These are phyloP conservation scores for Tilletia walkeri DNA, from an alignment of 1,284 basidiomycete genomes.

Conservation along the genomic window DNA sequence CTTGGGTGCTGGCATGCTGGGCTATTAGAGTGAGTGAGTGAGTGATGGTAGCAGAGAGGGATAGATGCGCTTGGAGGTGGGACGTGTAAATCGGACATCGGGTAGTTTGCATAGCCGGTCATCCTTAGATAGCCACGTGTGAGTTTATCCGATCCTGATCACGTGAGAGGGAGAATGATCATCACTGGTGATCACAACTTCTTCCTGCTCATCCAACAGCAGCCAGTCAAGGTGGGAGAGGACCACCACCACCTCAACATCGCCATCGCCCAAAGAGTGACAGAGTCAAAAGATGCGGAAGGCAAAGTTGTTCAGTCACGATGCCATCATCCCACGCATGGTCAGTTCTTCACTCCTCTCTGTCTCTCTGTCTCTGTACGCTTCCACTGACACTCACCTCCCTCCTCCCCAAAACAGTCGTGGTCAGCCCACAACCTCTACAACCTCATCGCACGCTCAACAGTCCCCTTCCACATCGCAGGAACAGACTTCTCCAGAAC, in stretches of 20 bases:
- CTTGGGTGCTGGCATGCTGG: background rate
- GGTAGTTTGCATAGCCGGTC: too few species aligned
- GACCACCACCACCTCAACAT: background rate
- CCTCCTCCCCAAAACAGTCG: constrained; percentile 24
- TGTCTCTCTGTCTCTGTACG: background rate
- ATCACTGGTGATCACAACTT: too few species aligned
- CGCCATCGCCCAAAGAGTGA: background rate
- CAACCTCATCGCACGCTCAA: constrained; percentile 65
- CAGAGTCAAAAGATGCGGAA: constrained; percentile 47
- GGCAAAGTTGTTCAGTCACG: constrained; percentile 46
- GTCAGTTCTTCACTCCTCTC: constrained; percentile 30
- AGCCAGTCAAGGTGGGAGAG: too few species aligned
- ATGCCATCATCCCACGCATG: constrained; percentile 49
- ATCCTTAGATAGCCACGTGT: too few species aligned
- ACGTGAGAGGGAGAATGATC: too few species aligned
- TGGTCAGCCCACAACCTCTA: constrained; percentile 78
- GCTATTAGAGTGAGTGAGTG: too few species aligned
- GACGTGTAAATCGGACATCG: too few species aligned
- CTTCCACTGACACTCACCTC: background rate
- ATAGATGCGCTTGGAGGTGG: too few species aligned
- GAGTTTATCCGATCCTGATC: too few species aligned
- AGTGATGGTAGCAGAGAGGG: too few species aligned
- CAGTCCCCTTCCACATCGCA: constrained; percentile 40
- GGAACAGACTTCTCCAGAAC: constrained; percentile 66
- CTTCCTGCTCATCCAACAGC: too few species aligned